Evolutionary conservation across 345 rosid species (phyloP), one percentile per base, ranked within the genome.

Genomic region (Anacardium occidentale): DNA sequence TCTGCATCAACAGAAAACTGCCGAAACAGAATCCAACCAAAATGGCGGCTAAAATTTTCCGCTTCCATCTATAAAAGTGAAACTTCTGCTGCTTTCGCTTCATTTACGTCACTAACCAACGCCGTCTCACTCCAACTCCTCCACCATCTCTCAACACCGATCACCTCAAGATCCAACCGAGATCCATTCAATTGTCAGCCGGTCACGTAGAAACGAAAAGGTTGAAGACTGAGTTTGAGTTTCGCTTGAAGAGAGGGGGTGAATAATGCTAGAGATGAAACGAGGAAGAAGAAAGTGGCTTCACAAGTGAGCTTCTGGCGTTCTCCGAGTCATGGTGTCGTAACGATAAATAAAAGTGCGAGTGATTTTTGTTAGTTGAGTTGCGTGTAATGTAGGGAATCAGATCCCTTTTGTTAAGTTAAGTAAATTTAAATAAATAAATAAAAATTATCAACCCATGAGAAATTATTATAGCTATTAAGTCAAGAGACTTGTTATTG

Each of bases 1-100:
- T 77, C 82, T 90, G 96, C 85, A 90, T 81, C 80, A 87, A 67
- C 61, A 69, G 74, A 82, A 88, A 74, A 61, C 89, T 89, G 72
- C 78, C 87, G 15, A 91, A 78, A 67, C 86, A 92, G 68, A 92
- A 81, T 62, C 77, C 87, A 4, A 83, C 68, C n/a, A 89, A 5
- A 62, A 88, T 55, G 55, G 66, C 81, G 18, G 55, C 87, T 18
- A 82, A 70, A 14, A 78, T 63, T 64, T 90, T 90, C 78, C 88
- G 85, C 93, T 87, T 89, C 96, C 99, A 87, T 88, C 71, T 88
- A 68, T 59, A 77, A 6, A 37, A 37, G 54, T 11, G 24, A 24
- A 69, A 58, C 40, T 55, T 70, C 54, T 68, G 78, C 9, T 81
- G 76, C 74, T 87, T 94, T 73, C 94, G 92, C 97, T 87, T 91